phyloP scores from a whole-genome alignment of 345 rosid genomes.

The Euphorbia lathyris region DNA sequence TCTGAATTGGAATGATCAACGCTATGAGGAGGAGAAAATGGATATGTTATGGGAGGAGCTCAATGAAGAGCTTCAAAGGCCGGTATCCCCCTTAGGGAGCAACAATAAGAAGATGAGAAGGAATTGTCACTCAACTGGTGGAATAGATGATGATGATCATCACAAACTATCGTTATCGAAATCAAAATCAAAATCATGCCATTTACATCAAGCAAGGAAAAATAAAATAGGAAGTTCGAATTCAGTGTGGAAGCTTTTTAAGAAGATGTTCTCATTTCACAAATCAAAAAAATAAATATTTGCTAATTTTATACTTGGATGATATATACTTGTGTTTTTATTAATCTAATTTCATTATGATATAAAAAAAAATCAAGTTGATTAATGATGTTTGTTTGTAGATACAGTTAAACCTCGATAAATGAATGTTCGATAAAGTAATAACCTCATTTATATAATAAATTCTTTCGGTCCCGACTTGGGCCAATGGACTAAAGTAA shows the following conservation, averaged over 20 bases:
- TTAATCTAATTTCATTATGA: no score
- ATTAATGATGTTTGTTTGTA: no score
- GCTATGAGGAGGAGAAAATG: slow-evolving; percentile 27
- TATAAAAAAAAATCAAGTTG: no score
- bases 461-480: no score
- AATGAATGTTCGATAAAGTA: no score
- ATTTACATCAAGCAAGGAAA: background rate
- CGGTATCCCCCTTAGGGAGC: slow-evolving; percentile 2
- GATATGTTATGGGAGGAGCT: slow-evolving; percentile 43
- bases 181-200: background rate
- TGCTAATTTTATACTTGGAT: no score
- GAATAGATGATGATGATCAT: background rate
- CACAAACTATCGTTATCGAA: no score
- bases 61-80: slow-evolving; percentile 33
- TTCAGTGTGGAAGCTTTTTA: slow-evolving; percentile 22
- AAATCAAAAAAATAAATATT: no score
- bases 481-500: no score
- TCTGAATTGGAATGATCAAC: background rate
- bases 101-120: background rate
- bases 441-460: no score
- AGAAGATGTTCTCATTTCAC: slow-evolving; percentile 22
- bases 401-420: no score
- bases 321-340: no score
- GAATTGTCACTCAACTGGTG: background rate
- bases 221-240: slow-evolving; percentile 3